Conservation (phyloP, 768 basidiomycete genomes). For the Pleurotus djamor region DNA sequence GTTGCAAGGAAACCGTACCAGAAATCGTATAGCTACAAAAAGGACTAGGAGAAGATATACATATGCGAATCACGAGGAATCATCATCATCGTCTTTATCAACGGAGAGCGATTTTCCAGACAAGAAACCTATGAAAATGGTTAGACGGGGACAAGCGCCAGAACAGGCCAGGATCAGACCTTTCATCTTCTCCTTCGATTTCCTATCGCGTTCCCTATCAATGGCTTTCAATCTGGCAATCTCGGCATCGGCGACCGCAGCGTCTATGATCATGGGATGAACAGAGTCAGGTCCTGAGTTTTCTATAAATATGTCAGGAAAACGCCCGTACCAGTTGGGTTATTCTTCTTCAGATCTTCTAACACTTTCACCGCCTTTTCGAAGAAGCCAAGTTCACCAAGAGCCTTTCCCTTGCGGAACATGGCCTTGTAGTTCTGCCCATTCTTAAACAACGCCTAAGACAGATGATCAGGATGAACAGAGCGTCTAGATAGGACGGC, state of each 20-base stretch:
- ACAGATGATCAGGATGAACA: not conserved
- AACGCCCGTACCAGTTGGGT: slow-evolving; percentile 46
- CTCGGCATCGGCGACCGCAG: slow-evolving; percentile 59
- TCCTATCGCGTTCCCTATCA: slow-evolving; percentile 68
- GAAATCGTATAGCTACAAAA: too few relatives aligned
- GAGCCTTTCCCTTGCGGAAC: slow-evolving; percentile 79
- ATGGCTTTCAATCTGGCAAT: slow-evolving; percentile 54
- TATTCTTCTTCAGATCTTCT: slow-evolving; percentile 62
- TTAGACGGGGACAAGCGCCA: not conserved
- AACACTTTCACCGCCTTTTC: slow-evolving; percentile 71
- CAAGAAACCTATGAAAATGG: slow-evolving; percentile 42
- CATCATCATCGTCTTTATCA: not conserved
- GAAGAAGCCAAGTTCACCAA: slow-evolving; percentile 73
- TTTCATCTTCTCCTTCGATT: slow-evolving; percentile 69
- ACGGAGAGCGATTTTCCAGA: not conserved
- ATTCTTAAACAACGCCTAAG: slow-evolving; percentile 73
- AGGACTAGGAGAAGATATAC: not conserved
- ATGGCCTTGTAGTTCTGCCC: slow-evolving; percentile 74
- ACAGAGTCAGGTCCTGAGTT: not conserved
- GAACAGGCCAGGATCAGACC: slow-evolving; percentile 34
- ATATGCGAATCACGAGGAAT: not conserved
- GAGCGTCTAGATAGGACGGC: not conserved
- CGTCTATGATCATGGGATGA: slow-evolving; percentile 36
- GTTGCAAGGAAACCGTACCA: too few relatives aligned
- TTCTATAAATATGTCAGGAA: not conserved